These are phyloP conservation scores for Dalbergia cultrata DNA, from an alignment of 306 rosid species.

Conservation along the genomic window DNA sequence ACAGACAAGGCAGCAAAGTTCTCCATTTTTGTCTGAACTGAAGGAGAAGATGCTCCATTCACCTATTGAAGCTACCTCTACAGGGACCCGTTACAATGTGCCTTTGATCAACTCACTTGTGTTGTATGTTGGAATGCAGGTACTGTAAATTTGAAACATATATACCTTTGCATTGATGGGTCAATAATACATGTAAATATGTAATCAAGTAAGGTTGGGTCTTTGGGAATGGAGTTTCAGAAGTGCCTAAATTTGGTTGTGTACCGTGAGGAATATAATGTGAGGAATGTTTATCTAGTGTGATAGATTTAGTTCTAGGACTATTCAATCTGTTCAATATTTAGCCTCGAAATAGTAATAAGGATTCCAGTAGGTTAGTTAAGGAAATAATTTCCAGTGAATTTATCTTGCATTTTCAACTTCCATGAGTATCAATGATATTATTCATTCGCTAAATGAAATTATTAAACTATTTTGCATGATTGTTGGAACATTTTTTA, in stretches of 20 bases:
- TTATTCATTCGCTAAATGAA: no score
- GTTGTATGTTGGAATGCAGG: constrained; percentile 99
- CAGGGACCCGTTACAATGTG: constrained; percentile 93
- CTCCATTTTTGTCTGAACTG: constrained; percentile 80
- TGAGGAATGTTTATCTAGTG: not conserved
- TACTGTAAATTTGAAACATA: constrained; percentile 37
- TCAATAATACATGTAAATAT: not conserved
- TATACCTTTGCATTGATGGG: not conserved
- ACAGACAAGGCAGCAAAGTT: constrained; percentile 79
- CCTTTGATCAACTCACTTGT: constrained; percentile 95
- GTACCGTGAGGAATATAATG: not conserved
- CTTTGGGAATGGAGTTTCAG: constrained; percentile 22
- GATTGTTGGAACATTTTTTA: no score
- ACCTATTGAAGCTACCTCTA: constrained; percentile 77
- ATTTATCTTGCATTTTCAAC: no score
- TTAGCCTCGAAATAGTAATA: no score
- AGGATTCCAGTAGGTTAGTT: no score
- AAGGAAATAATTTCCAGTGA: no score
- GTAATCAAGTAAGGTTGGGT: constrained; percentile 7
- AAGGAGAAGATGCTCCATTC: constrained; percentile 88
- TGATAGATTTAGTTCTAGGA: not conserved
- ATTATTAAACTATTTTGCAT: no score
- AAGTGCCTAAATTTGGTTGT: not conserved
- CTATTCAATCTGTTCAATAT: not conserved
- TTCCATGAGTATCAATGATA: no score